Percentiles rank a stretch among this genome's conserved stretches.
These are phyloP conservation scores for Neospora caninum DNA, from an alignment of 169 alveolate species.

Conservation along the genomic window DNA sequence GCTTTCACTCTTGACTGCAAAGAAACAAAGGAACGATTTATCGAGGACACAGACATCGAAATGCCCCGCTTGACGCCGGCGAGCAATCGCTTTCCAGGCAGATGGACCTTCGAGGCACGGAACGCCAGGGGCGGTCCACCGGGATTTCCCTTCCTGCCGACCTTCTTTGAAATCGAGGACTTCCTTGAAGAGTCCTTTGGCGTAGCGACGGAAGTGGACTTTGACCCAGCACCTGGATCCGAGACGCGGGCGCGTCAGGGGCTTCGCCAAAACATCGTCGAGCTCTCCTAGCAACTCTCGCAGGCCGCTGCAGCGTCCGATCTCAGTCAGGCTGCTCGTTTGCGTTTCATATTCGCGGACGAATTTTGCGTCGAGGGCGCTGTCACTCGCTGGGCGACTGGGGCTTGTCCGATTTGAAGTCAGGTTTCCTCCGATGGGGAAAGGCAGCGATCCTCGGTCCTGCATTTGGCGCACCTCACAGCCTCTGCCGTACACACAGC, in stretches of 20 bases:
- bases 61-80: too few relatives aligned
- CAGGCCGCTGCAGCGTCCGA: neutral
- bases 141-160: neutral
- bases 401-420: neutral
- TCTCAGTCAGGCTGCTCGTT: neutral
- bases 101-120: too few relatives aligned
- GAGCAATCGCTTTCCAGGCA: too few relatives aligned
- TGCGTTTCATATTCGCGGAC: neutral
- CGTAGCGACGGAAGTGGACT: conserved; percentile 83
- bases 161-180: conserved; percentile 68
- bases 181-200: conserved; percentile 70
- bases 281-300: neutral
- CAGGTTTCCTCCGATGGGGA: conserved; percentile 57
- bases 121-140: too few relatives aligned
- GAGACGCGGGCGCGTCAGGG: conserved; percentile 81
- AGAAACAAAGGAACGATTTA: neutral
- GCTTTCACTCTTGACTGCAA: conserved; percentile 37
- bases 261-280: neutral
- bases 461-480: neutral
- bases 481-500: too few relatives aligned
- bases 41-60: too few relatives aligned
- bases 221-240: conserved; percentile 88
- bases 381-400: neutral
- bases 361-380: neutral
- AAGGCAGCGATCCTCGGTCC: conserved; percentile 48